Base-by-base conservation (phyloP, 2,329 filamentous ascomycete genomes). In the Macroventuria anomochaeta region DNA sequence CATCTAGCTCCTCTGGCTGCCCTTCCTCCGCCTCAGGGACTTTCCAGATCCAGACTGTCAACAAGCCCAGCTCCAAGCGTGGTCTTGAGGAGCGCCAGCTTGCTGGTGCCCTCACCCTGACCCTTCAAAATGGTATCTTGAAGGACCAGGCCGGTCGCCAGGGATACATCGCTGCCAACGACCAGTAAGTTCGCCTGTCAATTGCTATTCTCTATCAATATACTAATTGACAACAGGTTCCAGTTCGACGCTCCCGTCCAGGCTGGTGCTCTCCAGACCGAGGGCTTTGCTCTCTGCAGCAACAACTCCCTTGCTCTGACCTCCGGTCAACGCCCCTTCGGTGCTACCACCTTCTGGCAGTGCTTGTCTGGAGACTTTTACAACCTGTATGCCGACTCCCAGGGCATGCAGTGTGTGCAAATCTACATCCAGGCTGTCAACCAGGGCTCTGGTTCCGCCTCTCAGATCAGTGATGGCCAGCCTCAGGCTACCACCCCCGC, bases 151-250 rank as follows among this genome's bases (percentile, higher is more conserved):
- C 86, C 57, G 81, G 80, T 41, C 88, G 91, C 58, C 90, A 82
- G 32, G 91, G 89, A 5, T 92, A 92, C 77, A 90, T 96, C 65
- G 90, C 88, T 12, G 78, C 84, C 73, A 95, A 93, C 83, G 85
- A 82, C 74, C 91, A 96, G 77, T 73, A 59, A 44, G 69, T 55
- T 21, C 23, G 18, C 10, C n/a, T 18, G 31, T 5, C 4, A 6
- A 2, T n/a, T 15, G 2, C 10, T 20, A 2, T 13, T 15, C 23
- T 23, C 17, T 3, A 11, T 26, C 13, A 10, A 13, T 4, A 29
- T 28, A 23, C 55, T 68, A 46, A 64, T 25, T 20, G 11, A 11
- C 3, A 7, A n/a, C 13, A 70, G 67, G 80, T 74, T 75, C 63
- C 75, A 77, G 47, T 77, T 76, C 55, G 74, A 77, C 36, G 28